These are phyloP conservation scores for Brassica hybrid DNA, from an alignment of 441 rosid species.

Conservation along the genomic window DNA sequence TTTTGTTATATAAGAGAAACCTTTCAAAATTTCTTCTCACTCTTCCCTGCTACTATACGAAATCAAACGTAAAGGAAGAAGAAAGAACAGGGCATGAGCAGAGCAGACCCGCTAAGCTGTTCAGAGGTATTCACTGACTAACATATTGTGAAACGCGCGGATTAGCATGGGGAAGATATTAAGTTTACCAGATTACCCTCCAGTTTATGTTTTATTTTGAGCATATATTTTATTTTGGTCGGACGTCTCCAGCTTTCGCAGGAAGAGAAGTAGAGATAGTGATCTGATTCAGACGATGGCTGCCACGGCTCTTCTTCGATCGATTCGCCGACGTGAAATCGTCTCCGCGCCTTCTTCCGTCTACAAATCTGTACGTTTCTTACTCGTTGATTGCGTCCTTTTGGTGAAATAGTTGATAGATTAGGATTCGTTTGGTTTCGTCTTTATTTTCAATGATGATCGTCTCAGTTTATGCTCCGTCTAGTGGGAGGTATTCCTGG, in stretches of 20 bases:
- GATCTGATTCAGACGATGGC: slow-evolving; percentile 56
- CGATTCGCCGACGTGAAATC: slow-evolving; percentile 70
- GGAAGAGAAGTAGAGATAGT: not conserved
- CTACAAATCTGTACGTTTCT: slow-evolving; percentile 59
- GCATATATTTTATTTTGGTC: not conserved
- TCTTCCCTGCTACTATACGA: not conserved
- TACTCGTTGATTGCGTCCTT: not conserved
- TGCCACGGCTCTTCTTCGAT: slow-evolving; percentile 66
- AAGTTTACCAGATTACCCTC: slow-evolving; percentile 23
- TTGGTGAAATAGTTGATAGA: slow-evolving; percentile 1
- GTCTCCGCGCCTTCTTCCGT: slow-evolving; percentile 62
- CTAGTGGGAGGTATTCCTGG: not conserved
- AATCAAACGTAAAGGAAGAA: not conserved
- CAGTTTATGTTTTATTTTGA: not conserved
- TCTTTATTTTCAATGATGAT: not conserved
- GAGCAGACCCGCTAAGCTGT: not conserved
- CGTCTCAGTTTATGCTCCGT: not conserved
- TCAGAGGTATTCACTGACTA: not conserved
- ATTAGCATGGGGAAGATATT: not conserved
- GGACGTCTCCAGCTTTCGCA: slow-evolving; percentile 3
- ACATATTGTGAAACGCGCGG: not conserved
- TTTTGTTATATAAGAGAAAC: not conserved
- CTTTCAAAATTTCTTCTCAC: not conserved
- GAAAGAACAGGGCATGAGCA: not conserved
- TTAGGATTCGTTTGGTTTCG: slow-evolving; percentile 12